Evolutionary conservation across 257 asterid genomes (phyloP).

Genomic region (Vinca minor): DNA sequence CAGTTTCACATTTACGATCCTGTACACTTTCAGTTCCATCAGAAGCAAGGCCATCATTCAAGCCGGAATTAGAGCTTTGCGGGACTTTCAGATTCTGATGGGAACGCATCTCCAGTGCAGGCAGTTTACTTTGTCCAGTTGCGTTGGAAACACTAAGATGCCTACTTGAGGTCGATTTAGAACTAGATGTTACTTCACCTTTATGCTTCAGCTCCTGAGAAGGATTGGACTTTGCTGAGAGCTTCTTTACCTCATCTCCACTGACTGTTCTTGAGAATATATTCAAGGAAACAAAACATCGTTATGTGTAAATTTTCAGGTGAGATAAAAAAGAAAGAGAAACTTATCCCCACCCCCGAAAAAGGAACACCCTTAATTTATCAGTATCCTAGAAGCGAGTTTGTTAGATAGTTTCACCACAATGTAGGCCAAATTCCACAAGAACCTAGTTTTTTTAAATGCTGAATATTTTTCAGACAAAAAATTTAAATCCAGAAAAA

Average conservation of each 20-base stretch:
- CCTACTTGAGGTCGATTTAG: background rate
- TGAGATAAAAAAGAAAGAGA: background rate
- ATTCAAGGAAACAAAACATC: background rate
- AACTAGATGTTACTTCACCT: background rate
- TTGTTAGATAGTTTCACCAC: background rate
- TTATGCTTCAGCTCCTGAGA: constrained; percentile 11
- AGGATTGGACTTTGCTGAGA: constrained; percentile 4
- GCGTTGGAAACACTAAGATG: background rate
- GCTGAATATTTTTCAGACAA: background rate
- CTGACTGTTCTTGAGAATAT: no score
- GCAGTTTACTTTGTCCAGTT: constrained; percentile 9
- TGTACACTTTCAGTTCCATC: background rate
- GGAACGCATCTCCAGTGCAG: background rate
- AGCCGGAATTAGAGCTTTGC: background rate
- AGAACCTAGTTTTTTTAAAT: constrained; percentile 4
- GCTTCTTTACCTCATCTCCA: background rate
- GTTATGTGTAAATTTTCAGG: background rate
- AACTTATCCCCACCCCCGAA: background rate
- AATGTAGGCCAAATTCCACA: background rate
- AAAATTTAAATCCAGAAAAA: constrained; percentile 1
- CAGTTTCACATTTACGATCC: background rate
- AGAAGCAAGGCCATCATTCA: background rate
- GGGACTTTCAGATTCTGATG: background rate
- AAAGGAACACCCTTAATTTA: background rate
- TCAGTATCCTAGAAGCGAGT: background rate